Percentiles rank a stretch among this genome's conserved stretches.
Evolutionary conservation across 441 rosid species (phyloP).

Genomic region (Erodium moschatum): DNA sequence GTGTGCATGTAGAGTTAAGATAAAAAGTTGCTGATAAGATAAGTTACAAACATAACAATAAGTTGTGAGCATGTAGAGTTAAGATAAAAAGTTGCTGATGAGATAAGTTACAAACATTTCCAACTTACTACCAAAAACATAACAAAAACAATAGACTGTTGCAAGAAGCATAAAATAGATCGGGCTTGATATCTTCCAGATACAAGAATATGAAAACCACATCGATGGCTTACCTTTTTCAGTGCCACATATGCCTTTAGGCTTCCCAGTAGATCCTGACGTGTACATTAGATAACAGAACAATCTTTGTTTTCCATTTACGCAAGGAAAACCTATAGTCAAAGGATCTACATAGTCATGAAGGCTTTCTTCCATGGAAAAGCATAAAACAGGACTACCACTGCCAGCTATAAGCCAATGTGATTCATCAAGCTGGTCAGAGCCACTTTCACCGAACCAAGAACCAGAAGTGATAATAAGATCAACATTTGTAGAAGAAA

Average conservation of each 20-base stretch:
- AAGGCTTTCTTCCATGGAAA: slow-evolving; percentile 39
- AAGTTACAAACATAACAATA: background rate
- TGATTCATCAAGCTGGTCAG: slow-evolving; percentile 23
- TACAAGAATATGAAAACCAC: background rate
- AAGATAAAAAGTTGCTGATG: too few species aligned
- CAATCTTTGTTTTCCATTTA: slow-evolving; percentile 30
- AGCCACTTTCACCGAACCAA: slow-evolving; percentile 36
- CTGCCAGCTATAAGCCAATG: slow-evolving; percentile 42
- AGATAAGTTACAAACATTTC: background rate
- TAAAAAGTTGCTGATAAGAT: too few species aligned
- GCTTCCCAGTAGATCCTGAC: slow-evolving; percentile 83
- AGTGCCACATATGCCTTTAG: slow-evolving; percentile 89
- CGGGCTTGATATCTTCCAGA: background rate
- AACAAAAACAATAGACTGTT: background rate
- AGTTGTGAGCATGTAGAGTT: background rate
- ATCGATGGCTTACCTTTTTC: slow-evolving; percentile 50
- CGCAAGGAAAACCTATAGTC: slow-evolving; percentile 48
- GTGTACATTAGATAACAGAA: slow-evolving; percentile 85
- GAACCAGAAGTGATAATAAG: slow-evolving; percentile 43
- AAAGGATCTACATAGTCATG: slow-evolving; percentile 13
- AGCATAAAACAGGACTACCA: slow-evolving; percentile 35
- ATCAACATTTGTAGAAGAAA: slow-evolving; percentile 40
- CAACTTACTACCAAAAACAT: background rate
- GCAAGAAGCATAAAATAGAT: background rate
- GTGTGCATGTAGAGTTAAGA: background rate